Base-by-base conservation (phyloP, 2,329 filamentous ascomycete genomes). In the Sporothrix brasiliensis region DNA sequence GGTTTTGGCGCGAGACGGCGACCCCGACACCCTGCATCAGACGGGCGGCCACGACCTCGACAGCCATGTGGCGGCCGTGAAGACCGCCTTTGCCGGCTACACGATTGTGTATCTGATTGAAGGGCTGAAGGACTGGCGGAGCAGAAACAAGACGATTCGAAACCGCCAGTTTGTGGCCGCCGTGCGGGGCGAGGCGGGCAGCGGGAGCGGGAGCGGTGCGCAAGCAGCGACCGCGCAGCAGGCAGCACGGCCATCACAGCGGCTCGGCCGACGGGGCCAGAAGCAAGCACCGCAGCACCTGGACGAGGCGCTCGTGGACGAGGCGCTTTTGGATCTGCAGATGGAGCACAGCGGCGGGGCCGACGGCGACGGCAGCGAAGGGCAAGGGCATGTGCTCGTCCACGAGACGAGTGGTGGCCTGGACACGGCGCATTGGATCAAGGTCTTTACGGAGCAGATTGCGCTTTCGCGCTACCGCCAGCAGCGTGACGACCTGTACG, bases 361-460 rank as follows among this genome's bases (percentile, higher is more conserved):
- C 27, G 27, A 39, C 1, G 13, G 21, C 77, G 70, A 50, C 24
- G 24, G 24, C 24, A 24, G 24, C 24, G 24, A 24, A 1, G 24
- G 24, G 24, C 24, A 24, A 1, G 81, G 83, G 21, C 24, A 21
- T 5, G 86, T 86, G 27, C 80, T 92, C 4, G 88, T 94, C 58
- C 90, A 93, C 77, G 91, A 94, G 77, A 92, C 90, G 0, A 79
- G 78, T 16, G 79, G 81, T 2, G 76, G 85, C 0, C 76, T 86
- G 0, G 90, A 93, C 75, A 91, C 90, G 1, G 90, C 91, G 1
- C 86, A 90, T 74, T 92, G 91, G 89, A 88, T 94, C 41, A 82
- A 85, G 41, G 83, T 86, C 47, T 92, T 94, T 75, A 94, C 92
- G 0, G 90, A 93, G 76, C 90, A 94, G 77, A 89, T 94, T 65